Evolutionary conservation across 106 monocot genomes (phyloP).

Genomic region (Cymbidium sinense): DNA sequence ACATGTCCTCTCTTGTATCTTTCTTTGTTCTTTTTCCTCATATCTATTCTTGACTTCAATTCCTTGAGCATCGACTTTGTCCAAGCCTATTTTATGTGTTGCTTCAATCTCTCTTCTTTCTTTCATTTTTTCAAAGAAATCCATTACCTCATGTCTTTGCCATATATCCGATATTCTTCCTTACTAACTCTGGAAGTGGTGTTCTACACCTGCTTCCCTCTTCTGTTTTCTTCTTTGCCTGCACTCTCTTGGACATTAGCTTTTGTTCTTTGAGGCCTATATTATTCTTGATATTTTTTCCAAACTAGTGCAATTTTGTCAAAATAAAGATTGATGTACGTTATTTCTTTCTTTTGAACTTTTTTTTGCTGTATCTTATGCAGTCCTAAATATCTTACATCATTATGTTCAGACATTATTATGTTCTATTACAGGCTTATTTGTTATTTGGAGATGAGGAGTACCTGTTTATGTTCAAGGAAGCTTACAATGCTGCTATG

Average conservation of each 20-base stretch:
- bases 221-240: not conserved
- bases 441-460: slow-evolving; percentile 97
- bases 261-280: not conserved
- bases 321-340: not conserved
- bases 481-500: slow-evolving; percentile 97
- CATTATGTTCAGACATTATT: not conserved
- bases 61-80: not conserved
- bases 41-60: not conserved
- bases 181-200: not conserved
- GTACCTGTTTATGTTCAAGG: slow-evolving; percentile 91
- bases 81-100: not conserved
- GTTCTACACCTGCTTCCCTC: not conserved
- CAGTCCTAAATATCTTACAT: not conserved
- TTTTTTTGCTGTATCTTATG: not conserved
- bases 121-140: not conserved
- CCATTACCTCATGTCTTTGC: not conserved
- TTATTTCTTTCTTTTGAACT: not conserved
- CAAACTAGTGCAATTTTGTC: not conserved
- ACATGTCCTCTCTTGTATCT: not conserved
- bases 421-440: slow-evolving; percentile 52
- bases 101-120: not conserved
- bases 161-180: not conserved
- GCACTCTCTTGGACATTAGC: not conserved
- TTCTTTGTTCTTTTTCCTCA: not conserved
- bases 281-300: not conserved